Percentiles rank a stretch among this genome's conserved stretches.
These are phyloP conservation scores for Echinosophora koreensis DNA, from an alignment of 306 rosid species.

Conservation along the genomic window DNA sequence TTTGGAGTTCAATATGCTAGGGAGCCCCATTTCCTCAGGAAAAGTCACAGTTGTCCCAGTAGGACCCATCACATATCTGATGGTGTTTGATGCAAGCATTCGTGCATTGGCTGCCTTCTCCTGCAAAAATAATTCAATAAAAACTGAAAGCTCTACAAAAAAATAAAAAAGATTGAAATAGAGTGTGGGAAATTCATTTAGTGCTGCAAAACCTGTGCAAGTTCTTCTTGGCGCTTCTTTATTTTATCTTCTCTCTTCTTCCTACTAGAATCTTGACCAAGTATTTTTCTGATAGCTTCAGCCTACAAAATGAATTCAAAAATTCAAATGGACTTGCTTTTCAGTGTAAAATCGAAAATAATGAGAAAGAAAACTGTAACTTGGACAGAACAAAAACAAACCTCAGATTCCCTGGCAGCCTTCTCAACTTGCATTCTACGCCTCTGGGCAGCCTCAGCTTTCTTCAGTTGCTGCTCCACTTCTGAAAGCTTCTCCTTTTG, in stretches of 20 bases:
- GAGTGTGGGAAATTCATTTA: conserved; percentile 17
- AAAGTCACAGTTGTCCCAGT: conserved; percentile 76
- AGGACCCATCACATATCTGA: conserved; percentile 79
- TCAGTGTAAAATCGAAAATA: conserved; percentile 24
- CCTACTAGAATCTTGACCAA: conserved; percentile 95
- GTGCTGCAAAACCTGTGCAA: conserved; percentile 74
- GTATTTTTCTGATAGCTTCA: conserved; percentile 95
- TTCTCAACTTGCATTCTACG: conserved; percentile 92
- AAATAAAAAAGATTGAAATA: not conserved
- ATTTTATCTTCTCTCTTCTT: conserved; percentile 91
- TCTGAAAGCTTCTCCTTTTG: conserved; percentile 92
- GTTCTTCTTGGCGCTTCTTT: conserved; percentile 90
- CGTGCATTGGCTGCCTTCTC: conserved; percentile 85
- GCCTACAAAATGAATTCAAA: conserved; percentile 59
- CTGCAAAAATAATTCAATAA: conserved; percentile 52
- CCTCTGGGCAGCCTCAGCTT: conserved; percentile 96
- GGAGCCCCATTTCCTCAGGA: conserved; percentile 87
- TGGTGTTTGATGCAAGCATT: conserved; percentile 68
- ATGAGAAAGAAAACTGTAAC: conserved; percentile 7
- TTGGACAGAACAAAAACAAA: conserved; percentile 47
- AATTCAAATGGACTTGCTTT: conserved; percentile 27
- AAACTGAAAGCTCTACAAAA: conserved; percentile 41
- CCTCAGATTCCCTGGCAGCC: conserved; percentile 94
- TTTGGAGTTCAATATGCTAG: conserved; percentile 62
- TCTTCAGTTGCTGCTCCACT: conserved; percentile 84